Evolutionary conservation across 2,329 filamentous ascomycete species (phyloP).

Genomic region (Pseudonectria foliicola): DNA sequence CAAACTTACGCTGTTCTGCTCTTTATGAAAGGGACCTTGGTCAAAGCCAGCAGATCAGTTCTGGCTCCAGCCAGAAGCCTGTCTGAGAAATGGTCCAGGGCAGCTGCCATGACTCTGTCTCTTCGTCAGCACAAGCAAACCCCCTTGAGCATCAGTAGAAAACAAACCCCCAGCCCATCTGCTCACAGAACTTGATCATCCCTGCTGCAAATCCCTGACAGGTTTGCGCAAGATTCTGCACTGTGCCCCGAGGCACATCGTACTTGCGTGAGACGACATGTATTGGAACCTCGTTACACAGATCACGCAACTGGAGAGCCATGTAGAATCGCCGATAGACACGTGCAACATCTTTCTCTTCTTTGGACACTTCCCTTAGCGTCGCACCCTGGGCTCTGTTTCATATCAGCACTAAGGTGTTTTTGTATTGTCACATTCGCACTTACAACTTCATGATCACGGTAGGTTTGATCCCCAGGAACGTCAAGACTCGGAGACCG

Average conservation of each 20-base stretch:
- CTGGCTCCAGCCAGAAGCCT: conserved; percentile 65
- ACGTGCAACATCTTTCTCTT: conserved; percentile 53
- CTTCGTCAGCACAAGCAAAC: conserved; percentile 7
- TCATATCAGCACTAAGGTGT: conserved; percentile 11
- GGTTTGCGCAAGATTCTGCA: conserved; percentile 66
- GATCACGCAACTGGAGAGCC: conserved; percentile 68
- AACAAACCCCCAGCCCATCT: conserved; percentile 63
- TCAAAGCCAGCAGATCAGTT: conserved; percentile 62
- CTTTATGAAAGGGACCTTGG: conserved; percentile 68
- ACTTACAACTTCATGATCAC: conserved; percentile 60
- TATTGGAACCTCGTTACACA: conserved; percentile 70
- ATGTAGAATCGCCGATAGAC: conserved; percentile 68
- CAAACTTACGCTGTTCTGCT: conserved; percentile 58
- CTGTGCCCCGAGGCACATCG: conserved; percentile 58
- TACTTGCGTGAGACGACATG: conserved; percentile 65
- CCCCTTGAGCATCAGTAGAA: background rate
- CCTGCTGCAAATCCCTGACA: conserved; percentile 73
- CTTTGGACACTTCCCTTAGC: conserved; percentile 54
- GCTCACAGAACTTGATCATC: conserved; percentile 72
- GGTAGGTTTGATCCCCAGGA: conserved; percentile 61
- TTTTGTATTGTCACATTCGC: background rate
- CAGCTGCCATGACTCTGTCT: conserved; percentile 57
- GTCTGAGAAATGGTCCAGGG: conserved; percentile 69
- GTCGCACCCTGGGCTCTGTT: conserved; percentile 58
- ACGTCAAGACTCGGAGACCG: conserved; percentile 58